Conservation (phyloP, 2,329 filamentous ascomycete species). For the Kalaharituber pfeilii region DNA sequence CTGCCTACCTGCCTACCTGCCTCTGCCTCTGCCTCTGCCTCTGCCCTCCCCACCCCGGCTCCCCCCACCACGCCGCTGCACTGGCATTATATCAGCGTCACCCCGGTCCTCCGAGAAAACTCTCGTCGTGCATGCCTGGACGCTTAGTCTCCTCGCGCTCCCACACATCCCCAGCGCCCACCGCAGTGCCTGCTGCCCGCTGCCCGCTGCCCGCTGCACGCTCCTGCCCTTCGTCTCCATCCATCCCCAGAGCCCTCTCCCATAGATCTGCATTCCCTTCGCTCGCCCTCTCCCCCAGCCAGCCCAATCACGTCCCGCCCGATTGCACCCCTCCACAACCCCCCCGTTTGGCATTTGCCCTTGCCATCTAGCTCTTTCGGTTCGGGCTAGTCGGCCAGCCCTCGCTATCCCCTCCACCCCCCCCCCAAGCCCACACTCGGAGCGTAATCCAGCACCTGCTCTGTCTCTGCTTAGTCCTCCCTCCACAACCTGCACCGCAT, state of each 20-base stretch:
- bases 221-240: neutral
- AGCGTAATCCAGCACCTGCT: constrained; percentile 1
- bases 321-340: constrained; percentile 2
- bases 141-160: neutral
- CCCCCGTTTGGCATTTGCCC: constrained; percentile 2
- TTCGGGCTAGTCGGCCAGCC: neutral
- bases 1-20: too few species aligned
- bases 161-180: neutral
- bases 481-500: constrained; percentile 11
- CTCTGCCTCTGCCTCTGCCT: too few species aligned
- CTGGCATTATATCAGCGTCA: too few species aligned
- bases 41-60: too few species aligned
- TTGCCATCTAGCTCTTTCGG: neutral
- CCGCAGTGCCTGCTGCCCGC: neutral
- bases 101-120: too few species aligned
- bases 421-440: neutral
- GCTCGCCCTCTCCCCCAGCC: neutral
- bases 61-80: too few species aligned
- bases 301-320: neutral
- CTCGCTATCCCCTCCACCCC: neutral
- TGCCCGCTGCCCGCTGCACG: neutral
- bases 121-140: too few species aligned
- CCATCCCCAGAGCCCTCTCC: neutral
- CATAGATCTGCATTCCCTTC: neutral
- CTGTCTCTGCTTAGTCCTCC: constrained; percentile 13